Conservation (phyloP, 805 yeast genomes). For the Yarrowia phangngaensis region DNA sequence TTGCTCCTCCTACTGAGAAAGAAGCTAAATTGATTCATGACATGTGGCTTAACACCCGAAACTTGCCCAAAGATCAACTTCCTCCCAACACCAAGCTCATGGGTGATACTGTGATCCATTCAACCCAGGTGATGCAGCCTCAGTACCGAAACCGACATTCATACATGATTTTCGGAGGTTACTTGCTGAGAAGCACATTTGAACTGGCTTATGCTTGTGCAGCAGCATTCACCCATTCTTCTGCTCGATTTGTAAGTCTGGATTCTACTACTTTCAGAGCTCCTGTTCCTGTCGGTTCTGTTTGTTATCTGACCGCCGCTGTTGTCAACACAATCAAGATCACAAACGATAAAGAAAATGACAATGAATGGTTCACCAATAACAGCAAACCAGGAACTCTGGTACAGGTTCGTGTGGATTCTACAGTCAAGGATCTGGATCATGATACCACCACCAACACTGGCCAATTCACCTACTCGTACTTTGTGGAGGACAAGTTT, state of each 20-base stretch:
- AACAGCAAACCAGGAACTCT: conserved; percentile 56
- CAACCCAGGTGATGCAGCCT: conserved; percentile 91
- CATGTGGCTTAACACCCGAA: conserved; percentile 53
- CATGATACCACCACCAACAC: conserved; percentile 61
- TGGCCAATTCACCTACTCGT: conserved; percentile 85
- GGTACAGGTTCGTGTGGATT: conserved; percentile 84
- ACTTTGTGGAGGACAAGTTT: conserved; percentile 64
- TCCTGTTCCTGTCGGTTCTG: conserved; percentile 95
- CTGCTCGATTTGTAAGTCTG: conserved; percentile 83
- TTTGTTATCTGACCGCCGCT: conserved; percentile 73
- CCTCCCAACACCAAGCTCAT: conserved; percentile 59
- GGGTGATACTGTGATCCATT: conserved; percentile 65
- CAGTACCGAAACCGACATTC: conserved; percentile 94
- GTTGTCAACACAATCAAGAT: conserved; percentile 85
- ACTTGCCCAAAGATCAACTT: conserved; percentile 36
- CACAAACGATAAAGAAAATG: conserved; percentile 36
- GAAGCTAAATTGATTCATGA: conserved; percentile 75
- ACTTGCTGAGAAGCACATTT: conserved; percentile 83
- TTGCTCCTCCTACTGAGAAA: conserved; percentile 68
- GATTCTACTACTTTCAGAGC: conserved; percentile 89
- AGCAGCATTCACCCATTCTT: conserved; percentile 78
- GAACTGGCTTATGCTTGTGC: conserved; percentile 92
- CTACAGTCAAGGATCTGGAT: conserved; percentile 66
- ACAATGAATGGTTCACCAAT: conserved; percentile 16
- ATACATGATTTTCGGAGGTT: conserved; percentile 94